phyloP scores from a whole-genome alignment of 1,284 basidiomycete species.

The Exobasidium cylindrosporum region DNA sequence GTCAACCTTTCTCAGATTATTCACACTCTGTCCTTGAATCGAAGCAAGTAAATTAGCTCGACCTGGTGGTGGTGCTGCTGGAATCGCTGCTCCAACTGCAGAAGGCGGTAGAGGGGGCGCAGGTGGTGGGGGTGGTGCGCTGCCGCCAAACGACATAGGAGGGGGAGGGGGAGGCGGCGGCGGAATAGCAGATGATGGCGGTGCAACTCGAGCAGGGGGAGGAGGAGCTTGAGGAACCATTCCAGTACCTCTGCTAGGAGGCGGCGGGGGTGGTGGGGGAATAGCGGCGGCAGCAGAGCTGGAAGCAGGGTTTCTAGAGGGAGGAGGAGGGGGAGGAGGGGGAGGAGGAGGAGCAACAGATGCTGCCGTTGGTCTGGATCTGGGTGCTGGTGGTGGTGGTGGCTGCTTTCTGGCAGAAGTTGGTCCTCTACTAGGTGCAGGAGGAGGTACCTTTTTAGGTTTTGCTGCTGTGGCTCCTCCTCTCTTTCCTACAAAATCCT shows the following conservation, averaged over 20 bases:
- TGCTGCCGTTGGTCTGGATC: slow-evolving; percentile 16
- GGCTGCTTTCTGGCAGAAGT: slow-evolving; percentile 47
- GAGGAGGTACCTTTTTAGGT: slow-evolving; percentile 62
- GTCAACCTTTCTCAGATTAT: slow-evolving; percentile 69
- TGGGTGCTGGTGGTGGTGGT: slow-evolving; percentile 42
- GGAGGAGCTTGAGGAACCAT: slow-evolving; percentile 20
- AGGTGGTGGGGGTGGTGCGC: slow-evolving; percentile 38
- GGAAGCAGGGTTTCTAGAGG: slow-evolving; percentile 54
- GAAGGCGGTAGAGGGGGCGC: slow-evolving; percentile 27
- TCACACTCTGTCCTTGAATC: slow-evolving; percentile 69
- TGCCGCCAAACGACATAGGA: slow-evolving; percentile 24
- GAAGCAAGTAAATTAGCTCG: slow-evolving; percentile 66
- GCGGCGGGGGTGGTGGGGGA: slow-evolving; percentile 55
- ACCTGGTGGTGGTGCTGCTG: slow-evolving; percentile 24
- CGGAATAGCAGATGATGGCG: slow-evolving; percentile 21
- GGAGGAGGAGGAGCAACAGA: slow-evolving; percentile 24
- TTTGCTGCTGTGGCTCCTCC: slow-evolving; percentile 59
- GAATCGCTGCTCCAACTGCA: slow-evolving; percentile 17
- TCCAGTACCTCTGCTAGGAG: slow-evolving; percentile 22
- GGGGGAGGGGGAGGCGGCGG: slow-evolving; percentile 40
- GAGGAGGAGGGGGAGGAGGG: slow-evolving; percentile 51
- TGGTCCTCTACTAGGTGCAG: slow-evolving; percentile 48
- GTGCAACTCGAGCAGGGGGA: slow-evolving; percentile 26
- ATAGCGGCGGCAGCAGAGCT: slow-evolving; percentile 54
- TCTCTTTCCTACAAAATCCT: slow-evolving; percentile 71